Percentiles rank a stretch among this genome's conserved stretches.
These are phyloP conservation scores for Cryptococcus depauperatus DNA, from an alignment of 1,284 basidiomycete genomes.

Conservation along the genomic window DNA sequence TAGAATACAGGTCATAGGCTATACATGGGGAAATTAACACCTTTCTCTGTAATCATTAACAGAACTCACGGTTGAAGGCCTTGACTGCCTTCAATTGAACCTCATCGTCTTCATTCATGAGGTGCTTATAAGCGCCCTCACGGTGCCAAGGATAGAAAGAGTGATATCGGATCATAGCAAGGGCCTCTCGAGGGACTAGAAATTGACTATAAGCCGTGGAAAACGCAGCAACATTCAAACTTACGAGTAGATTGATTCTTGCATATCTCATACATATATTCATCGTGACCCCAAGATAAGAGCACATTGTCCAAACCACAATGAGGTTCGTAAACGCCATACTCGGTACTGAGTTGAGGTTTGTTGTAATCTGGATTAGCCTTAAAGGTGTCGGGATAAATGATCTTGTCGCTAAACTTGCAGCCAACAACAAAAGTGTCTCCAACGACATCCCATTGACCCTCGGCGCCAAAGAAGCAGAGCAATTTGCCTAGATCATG, in stretches of 20 bases:
- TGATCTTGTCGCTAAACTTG: slow-evolving; percentile 70
- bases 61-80: slow-evolving; percentile 41
- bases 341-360: slow-evolving; percentile 64
- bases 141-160: slow-evolving; percentile 94
- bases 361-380: slow-evolving; percentile 69
- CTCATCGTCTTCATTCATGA: slow-evolving; percentile 57
- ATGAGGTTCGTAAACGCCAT: slow-evolving; percentile 71
- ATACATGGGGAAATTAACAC: no score
- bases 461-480: slow-evolving; percentile 62
- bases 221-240: slow-evolving; percentile 37
- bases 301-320: slow-evolving; percentile 87
- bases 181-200: slow-evolving; percentile 66
- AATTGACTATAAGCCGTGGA: neutral
- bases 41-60: no score
- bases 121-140: slow-evolving; percentile 69
- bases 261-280: slow-evolving; percentile 46
- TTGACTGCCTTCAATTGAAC: slow-evolving; percentile 32
- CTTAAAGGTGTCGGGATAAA: slow-evolving; percentile 76
- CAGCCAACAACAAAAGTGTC: slow-evolving; percentile 85
- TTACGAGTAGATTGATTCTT: slow-evolving; percentile 31
- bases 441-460: slow-evolving; percentile 88
- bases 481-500: slow-evolving; percentile 82
- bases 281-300: slow-evolving; percentile 79
- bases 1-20: slow-evolving; percentile 82
- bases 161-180: slow-evolving; percentile 90